phyloP scores from a whole-genome alignment of 805 yeast species.

The Debaryomyces castellii region DNA sequence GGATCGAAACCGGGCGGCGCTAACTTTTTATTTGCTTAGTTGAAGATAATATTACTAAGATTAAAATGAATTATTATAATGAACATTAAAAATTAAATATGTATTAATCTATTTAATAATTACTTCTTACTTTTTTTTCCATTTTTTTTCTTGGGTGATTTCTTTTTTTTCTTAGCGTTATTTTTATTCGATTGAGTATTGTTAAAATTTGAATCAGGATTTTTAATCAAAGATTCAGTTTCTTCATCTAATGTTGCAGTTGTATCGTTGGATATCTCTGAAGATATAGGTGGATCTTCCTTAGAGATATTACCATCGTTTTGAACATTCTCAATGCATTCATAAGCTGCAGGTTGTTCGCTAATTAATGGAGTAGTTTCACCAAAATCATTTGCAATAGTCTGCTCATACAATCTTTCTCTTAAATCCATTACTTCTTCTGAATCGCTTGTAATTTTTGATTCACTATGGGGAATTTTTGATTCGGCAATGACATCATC shows the following conservation, averaged over 20 bases:
- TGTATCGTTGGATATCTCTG: neutral
- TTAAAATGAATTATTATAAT: neutral
- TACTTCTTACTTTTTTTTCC: neutral
- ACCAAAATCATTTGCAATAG: conserved; percentile 5
- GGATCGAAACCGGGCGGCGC: conserved; percentile 98
- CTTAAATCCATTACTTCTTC: conserved; percentile 36
- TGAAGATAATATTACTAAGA: neutral
- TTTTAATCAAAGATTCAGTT: neutral
- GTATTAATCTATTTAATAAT: neutral
- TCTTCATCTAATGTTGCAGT: neutral
- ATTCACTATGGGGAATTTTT: conserved; percentile 9
- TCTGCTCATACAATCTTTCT: conserved; percentile 31
- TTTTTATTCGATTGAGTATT: neutral
- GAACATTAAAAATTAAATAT: too few species aligned
- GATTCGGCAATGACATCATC: conserved; percentile 10
- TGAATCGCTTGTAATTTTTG: conserved; percentile 27
- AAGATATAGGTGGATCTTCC: neutral
- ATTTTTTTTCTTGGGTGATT: neutral
- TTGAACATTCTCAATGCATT: neutral
- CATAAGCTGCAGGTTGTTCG: neutral
- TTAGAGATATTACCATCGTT: neutral
- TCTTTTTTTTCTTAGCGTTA: neutral
- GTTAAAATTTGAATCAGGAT: neutral
- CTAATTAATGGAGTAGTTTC: conserved; percentile 7
- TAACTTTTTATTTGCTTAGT: conserved; percentile 50